Percentiles rank a stretch among this genome's conserved stretches.
These are phyloP conservation scores for Aspergillus pseudoviridinutans DNA, from an alignment of 2,329 filamentous ascomycete species.

Conservation along the genomic window DNA sequence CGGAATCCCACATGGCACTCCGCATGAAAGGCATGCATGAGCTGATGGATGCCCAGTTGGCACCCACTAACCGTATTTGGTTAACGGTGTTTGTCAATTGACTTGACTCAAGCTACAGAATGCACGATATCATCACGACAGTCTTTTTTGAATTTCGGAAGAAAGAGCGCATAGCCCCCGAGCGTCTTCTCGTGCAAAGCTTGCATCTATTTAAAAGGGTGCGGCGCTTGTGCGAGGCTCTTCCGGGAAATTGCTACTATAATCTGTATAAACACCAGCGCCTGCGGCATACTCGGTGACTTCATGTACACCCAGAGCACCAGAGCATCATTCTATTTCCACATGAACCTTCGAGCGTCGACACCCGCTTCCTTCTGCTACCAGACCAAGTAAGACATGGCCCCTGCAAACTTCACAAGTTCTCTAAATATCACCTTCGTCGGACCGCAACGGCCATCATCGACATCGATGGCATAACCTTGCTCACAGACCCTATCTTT, in stretches of 20 bases:
- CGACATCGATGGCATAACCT: slow-evolving; percentile 39
- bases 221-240: background rate
- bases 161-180: background rate
- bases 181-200: background rate
- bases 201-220: background rate
- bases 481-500: slow-evolving; percentile 49
- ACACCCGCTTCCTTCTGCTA: background rate
- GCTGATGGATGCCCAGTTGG: no score
- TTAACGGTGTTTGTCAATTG: no score
- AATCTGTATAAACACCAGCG: background rate
- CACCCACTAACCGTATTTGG: no score
- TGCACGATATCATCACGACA: background rate
- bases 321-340: background rate
- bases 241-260: background rate
- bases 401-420: slow-evolving; percentile 12
- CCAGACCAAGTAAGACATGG: background rate
- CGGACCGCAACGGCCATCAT: slow-evolving; percentile 50
- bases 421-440: slow-evolving; percentile 43
- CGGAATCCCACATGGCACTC: no score
- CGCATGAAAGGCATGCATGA: no score
- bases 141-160: background rate
- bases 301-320: background rate
- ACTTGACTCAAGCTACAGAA: no score
- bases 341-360: background rate
- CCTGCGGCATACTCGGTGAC: background rate